These are phyloP conservation scores for Millerozyma miso DNA, from an alignment of 805 yeast species.

Conservation along the genomic window DNA sequence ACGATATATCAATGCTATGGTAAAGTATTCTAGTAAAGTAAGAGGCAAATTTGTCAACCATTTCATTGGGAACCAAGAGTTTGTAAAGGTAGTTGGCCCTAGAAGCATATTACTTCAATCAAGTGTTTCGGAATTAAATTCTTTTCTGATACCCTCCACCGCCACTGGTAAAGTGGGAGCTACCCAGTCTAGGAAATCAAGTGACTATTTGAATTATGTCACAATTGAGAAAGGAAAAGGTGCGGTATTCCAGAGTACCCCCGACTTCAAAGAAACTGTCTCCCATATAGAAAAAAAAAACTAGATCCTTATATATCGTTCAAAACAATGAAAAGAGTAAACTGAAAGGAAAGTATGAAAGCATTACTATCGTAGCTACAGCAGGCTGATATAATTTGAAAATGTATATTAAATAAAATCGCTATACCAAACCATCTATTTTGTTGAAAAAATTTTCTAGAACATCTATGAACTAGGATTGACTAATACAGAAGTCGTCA, in stretches of 20 bases:
- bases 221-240: constrained; percentile 38
- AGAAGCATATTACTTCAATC: constrained; percentile 47
- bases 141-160: not conserved
- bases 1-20: not conserved
- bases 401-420: not conserved
- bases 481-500: not conserved
- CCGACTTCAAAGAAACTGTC: constrained; percentile 19
- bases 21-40: not conserved
- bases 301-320: not conserved
- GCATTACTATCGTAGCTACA: not conserved
- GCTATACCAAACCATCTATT: not conserved
- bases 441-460: not conserved
- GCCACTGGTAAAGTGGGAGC: constrained; percentile 3
- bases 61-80: constrained; percentile 35
- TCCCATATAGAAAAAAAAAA: constrained; percentile 7
- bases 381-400: no score
- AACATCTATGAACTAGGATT: not conserved
- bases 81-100: constrained; percentile 53
- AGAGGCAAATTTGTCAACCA: not conserved
- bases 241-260: constrained; percentile 42
- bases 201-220: constrained; percentile 48
- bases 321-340: not conserved
- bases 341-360: not conserved
- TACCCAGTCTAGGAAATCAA: constrained; percentile 18
- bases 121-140: constrained; percentile 21